Base-by-base conservation (phyloP, 306 rosid species). In the Prunus fruticosa region DNA sequence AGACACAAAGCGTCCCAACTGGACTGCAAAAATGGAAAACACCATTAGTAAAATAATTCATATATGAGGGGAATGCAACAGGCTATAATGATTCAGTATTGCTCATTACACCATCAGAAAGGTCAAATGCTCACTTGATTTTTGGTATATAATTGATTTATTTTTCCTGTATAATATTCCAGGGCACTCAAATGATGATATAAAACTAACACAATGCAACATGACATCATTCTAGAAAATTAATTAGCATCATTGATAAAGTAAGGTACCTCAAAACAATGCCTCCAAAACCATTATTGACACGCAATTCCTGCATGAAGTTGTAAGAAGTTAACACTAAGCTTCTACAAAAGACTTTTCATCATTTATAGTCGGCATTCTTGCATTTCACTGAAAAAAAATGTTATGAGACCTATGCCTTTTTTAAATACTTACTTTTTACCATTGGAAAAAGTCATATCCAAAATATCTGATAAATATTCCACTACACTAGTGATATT, bases 221-320 rank as follows among this genome's bases (percentile, higher is more conserved):
- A 51, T 23, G 30, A 20, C 67, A 67, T 71, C 61, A 43, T 34
- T 69, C 1, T 22, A 74, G 46, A 63, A 49, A 28, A 51, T 56
- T 27, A 71, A 61, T 50, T 67, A 64, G 30, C 56, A 76, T 23
- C 69, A 72, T 30, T 18, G 66, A 67, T 19, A 71, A 43, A 50
- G 75, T 28, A 46, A 71, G 7, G 45, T 89, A 92, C 98, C 97
- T 95, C 83, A 95, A 83, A 76, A 85, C 91, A 84, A 95, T 78
- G 76, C 97, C 97, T 71, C 97, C 98, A 84, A 95, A 95, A 62
- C 98, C 98, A 85, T 79, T 90, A 82, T 64, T 95, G 71, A 95
- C 91, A 25, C 97, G 97, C 80, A 95, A 88, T 81, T 90, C 98
- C 97, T 95, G 97, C 87, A 92, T 22, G 72, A 75, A 78, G 64